These are phyloP conservation scores for Immersiporthe knoxdaviesiana DNA, from an alignment of 2,329 filamentous ascomycete species.

Conservation along the genomic window DNA sequence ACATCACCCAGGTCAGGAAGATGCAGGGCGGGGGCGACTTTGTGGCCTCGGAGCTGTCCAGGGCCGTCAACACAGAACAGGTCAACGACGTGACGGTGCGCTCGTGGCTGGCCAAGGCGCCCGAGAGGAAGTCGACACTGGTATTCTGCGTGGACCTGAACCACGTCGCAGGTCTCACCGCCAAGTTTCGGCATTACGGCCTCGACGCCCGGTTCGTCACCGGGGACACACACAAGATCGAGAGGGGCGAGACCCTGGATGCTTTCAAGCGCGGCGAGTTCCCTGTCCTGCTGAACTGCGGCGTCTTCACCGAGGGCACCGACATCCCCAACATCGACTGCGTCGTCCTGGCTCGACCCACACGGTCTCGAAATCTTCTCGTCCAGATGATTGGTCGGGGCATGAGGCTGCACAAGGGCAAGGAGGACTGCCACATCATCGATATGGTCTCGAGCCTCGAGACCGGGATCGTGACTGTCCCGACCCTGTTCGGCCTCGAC, in stretches of 20 bases:
- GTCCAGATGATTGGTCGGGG: slow-evolving; percentile 98
- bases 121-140: slow-evolving; percentile 77
- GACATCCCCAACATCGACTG: slow-evolving; percentile 98
- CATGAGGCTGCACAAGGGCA: slow-evolving; percentile 79
- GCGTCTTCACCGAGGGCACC: slow-evolving; percentile 95
- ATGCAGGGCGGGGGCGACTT: slow-evolving; percentile 75
- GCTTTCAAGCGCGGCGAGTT: slow-evolving; percentile 78
- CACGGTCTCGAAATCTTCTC: slow-evolving; percentile 87
- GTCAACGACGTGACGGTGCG: slow-evolving; percentile 85
- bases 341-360: slow-evolving; percentile 83
- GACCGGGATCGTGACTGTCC: slow-evolving; percentile 85
- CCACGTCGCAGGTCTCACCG: slow-evolving; percentile 77
- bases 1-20: slow-evolving; percentile 72
- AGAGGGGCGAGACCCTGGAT: slow-evolving; percentile 71
- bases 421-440: slow-evolving; percentile 90
- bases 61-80: slow-evolving; percentile 77
- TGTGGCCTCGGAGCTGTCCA: slow-evolving; percentile 73
- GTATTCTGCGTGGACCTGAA: slow-evolving; percentile 92
- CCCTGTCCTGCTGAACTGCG: slow-evolving; percentile 90
- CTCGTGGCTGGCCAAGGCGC: slow-evolving; percentile 80
- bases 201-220: slow-evolving; percentile 89
- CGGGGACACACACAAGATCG: slow-evolving; percentile 71
- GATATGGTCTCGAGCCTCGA: slow-evolving; percentile 90
- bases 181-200: slow-evolving; percentile 74
- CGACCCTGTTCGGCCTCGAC: slow-evolving; percentile 91